Evolutionary conservation across 805 yeast genomes (phyloP).

Genomic region (Candida berthetii): DNA sequence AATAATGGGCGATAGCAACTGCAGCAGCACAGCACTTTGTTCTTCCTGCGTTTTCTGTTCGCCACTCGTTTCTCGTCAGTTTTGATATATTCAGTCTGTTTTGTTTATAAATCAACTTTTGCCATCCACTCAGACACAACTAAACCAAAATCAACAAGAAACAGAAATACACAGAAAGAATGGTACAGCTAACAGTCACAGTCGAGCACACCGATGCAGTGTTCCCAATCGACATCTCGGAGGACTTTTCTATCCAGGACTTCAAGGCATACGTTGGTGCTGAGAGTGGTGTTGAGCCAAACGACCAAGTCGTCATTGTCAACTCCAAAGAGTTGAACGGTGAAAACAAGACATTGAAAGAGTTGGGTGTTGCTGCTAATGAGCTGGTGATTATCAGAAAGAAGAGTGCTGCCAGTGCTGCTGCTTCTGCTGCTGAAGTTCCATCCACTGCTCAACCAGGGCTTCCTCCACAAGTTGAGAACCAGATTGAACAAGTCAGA

Average conservation of each 20-base stretch:
- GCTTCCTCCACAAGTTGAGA: slow-evolving; percentile 10
- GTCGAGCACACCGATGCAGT: slow-evolving; percentile 11
- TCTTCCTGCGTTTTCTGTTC: too few species aligned
- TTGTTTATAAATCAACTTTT: too few species aligned
- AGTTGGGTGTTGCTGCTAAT: slow-evolving; percentile 44
- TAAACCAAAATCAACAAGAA: neutral
- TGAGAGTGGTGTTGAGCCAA: slow-evolving; percentile 50
- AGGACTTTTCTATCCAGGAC: slow-evolving; percentile 58
- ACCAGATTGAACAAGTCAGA: slow-evolving; percentile 40
- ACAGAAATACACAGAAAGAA: neutral
- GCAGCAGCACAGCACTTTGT: too few species aligned
- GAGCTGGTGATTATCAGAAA: slow-evolving; percentile 37
- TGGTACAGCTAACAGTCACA: slow-evolving; percentile 14
- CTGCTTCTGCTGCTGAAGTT: neutral
- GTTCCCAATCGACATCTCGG: slow-evolving; percentile 51
- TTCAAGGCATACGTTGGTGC: slow-evolving; percentile 68
- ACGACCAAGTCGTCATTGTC: slow-evolving; percentile 40
- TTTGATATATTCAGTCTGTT: too few species aligned
- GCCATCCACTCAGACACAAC: neutral
- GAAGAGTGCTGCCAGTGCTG: slow-evolving; percentile 1
- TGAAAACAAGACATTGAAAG: slow-evolving; percentile 32
- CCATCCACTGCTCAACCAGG: neutral
- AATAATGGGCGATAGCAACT: too few species aligned
- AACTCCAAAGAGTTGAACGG: slow-evolving; percentile 35
- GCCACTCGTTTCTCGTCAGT: too few species aligned